Percentiles rank a stretch among this genome's conserved stretches.
phyloP scores from a whole-genome alignment of 495 filamentous ascomycete species.

The Beverwykella pulmonaria region DNA sequence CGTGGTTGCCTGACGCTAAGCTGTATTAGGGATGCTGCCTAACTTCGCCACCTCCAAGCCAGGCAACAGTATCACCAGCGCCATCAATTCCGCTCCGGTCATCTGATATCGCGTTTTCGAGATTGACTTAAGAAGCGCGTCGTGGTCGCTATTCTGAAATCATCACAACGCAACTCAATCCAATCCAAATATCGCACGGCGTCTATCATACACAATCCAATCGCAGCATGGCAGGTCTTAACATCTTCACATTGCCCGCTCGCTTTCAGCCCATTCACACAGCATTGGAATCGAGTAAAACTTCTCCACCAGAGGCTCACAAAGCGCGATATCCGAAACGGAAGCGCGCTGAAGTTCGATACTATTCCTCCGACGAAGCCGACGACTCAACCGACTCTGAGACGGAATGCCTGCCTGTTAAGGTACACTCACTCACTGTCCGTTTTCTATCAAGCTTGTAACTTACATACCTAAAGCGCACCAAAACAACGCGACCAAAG shows the following conservation, averaged over 20 bases:
- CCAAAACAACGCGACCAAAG: background rate
- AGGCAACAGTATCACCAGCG: background rate
- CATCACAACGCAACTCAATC: background rate
- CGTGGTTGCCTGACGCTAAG: background rate
- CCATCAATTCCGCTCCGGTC: background rate
- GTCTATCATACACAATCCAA: background rate
- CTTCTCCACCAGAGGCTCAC: background rate
- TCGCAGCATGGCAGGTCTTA: background rate
- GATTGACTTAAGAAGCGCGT: background rate
- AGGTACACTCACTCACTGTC: background rate
- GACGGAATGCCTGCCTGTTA: background rate
- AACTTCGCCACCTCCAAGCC: background rate
- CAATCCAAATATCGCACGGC: background rate
- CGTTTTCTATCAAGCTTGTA: background rate
- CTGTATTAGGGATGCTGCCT: background rate
- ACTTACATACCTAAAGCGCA: background rate
- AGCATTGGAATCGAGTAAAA: background rate
- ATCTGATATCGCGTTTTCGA: background rate
- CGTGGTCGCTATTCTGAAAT: background rate
- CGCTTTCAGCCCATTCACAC: background rate
- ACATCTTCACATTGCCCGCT: background rate
- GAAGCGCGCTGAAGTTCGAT: slow-evolving; percentile 8
- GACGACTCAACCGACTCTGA: slow-evolving; percentile 1
- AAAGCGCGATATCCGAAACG: slow-evolving; percentile 4
- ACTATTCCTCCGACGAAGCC: background rate